These are phyloP conservation scores for Chytriomyces sp. DNA, from an alignment of 192 early-diverging fungal genomes.

Conservation along the genomic window DNA sequence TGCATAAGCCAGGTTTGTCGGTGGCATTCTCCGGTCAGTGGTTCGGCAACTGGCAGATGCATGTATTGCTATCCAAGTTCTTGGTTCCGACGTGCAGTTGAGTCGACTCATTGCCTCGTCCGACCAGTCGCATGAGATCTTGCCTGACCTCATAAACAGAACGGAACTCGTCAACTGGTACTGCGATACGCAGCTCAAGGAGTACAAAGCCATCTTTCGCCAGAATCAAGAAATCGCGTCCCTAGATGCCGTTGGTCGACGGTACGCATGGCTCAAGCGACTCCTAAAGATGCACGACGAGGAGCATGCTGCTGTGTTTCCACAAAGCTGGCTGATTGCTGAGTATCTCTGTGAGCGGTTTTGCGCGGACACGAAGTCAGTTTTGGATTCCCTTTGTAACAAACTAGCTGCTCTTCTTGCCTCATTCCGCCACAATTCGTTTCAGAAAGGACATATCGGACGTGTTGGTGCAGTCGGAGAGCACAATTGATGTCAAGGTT, in stretches of 20 bases:
- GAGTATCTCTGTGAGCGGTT: conserved; percentile 73
- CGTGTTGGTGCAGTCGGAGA: conserved; percentile 59
- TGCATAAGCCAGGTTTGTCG: conserved; percentile 38
- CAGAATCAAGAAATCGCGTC: conserved; percentile 60
- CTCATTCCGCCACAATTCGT: background rate
- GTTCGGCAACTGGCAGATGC: conserved; percentile 66
- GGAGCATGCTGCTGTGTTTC: conserved; percentile 83
- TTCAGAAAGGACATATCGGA: conserved; percentile 66
- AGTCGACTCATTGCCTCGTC: background rate
- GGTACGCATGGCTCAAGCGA: conserved; percentile 93
- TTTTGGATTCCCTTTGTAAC: background rate
- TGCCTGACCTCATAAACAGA: conserved; percentile 41
- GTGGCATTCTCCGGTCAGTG: conserved; percentile 42
- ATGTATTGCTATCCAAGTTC: conserved; percentile 73
- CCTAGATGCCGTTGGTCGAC: conserved; percentile 78
- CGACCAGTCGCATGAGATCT: background rate
- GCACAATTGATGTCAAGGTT: conserved; percentile 65
- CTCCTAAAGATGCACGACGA: conserved; percentile 88
- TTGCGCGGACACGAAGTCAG: conserved; percentile 80
- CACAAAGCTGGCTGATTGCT: conserved; percentile 74
- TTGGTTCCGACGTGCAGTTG: conserved; percentile 66
- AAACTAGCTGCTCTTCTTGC: conserved; percentile 15
- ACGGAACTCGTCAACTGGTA: conserved; percentile 72
- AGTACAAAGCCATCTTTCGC: conserved; percentile 82
- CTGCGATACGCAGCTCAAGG: conserved; percentile 77